phyloP scores from a whole-genome alignment of 192 early-diverging fungal species.

The Kickxella alabastrina region DNA sequence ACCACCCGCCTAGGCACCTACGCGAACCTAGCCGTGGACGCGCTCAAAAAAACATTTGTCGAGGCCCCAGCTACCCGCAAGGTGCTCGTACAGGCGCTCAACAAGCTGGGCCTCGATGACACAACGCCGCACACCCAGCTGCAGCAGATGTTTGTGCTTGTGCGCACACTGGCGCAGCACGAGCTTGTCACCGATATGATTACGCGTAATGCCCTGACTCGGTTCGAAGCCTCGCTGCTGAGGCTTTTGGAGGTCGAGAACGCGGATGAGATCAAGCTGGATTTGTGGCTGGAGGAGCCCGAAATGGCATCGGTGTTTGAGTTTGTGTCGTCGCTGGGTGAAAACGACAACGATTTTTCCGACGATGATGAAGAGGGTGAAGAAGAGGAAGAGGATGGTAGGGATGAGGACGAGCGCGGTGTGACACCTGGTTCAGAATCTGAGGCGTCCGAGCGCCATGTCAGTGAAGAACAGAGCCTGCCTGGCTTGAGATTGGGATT shows the following conservation, averaged over 20 bases:
- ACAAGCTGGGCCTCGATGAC: constrained; percentile 52
- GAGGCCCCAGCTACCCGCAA: constrained; percentile 57
- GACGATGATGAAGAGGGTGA: constrained; percentile 11
- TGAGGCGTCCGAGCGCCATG: constrained; percentile 6
- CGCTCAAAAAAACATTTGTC: constrained; percentile 54
- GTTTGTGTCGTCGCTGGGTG: constrained; percentile 40
- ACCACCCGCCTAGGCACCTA: constrained; percentile 35
- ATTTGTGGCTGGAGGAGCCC: constrained; percentile 49
- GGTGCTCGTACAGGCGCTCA: constrained; percentile 59
- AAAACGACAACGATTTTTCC: constrained; percentile 6
- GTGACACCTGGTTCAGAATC: constrained; percentile 21
- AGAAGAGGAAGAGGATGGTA: constrained; percentile 4
- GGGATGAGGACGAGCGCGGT: background rate
- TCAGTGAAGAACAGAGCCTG: background rate
- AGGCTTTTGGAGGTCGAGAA: constrained; percentile 53
- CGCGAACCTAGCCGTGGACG: constrained; percentile 57
- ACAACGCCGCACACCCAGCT: constrained; percentile 24
- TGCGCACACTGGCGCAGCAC: constrained; percentile 38
- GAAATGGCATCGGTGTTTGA: constrained; percentile 49
- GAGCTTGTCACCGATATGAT: constrained; percentile 54
- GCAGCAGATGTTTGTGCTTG: constrained; percentile 50
- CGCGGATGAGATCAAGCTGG: constrained; percentile 33
- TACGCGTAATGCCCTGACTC: constrained; percentile 54
- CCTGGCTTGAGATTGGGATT: background rate
- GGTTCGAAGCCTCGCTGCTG: constrained; percentile 57